Conservation (phyloP, 306 rosid genomes). For the Geum urbanum region DNA sequence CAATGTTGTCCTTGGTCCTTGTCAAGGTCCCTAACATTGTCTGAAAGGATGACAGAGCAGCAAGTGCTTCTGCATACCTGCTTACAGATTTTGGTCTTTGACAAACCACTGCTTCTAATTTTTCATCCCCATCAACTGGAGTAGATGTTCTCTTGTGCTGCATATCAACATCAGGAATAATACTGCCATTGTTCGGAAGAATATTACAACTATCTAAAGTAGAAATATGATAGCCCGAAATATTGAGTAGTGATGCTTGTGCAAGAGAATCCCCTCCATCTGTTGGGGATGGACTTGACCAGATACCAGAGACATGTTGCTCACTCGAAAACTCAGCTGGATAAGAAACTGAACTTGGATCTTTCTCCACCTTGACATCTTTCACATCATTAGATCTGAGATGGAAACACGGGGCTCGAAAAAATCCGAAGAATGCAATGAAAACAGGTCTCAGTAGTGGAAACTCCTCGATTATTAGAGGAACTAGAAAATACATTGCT, state of each 20-base stretch:
- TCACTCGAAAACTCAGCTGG: conserved; percentile 46
- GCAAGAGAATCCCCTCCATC: conserved; percentile 62
- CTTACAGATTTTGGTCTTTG: conserved; percentile 53
- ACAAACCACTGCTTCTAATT: conserved; percentile 42
- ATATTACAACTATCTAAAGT: conserved; percentile 66
- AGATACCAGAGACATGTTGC: conserved; percentile 38
- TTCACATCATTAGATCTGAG: conserved; percentile 44
- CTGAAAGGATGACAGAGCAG: conserved; percentile 74
- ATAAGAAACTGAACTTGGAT: conserved; percentile 44
- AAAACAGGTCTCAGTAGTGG: not conserved
- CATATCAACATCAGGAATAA: conserved; percentile 72
- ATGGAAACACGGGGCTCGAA: conserved; percentile 21
- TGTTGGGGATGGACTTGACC: conserved; percentile 56
- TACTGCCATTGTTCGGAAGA: conserved; percentile 64
- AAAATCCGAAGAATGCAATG: conserved; percentile 4
- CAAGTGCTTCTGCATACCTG: conserved; percentile 59
- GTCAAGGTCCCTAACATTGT: conserved; percentile 73
- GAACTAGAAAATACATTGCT: not conserved
- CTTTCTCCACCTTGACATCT: conserved; percentile 36
- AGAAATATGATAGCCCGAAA: conserved; percentile 52
- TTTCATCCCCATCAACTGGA: conserved; percentile 41
- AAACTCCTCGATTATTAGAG: not conserved
- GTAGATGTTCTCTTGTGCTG: conserved; percentile 43
- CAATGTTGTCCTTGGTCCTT: conserved; percentile 94
- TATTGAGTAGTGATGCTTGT: conserved; percentile 56